Evolutionary conservation across 345 rosid genomes (phyloP), one percentile per base, ranked within the genome.

Genomic region (Salix arbutifolia): DNA sequence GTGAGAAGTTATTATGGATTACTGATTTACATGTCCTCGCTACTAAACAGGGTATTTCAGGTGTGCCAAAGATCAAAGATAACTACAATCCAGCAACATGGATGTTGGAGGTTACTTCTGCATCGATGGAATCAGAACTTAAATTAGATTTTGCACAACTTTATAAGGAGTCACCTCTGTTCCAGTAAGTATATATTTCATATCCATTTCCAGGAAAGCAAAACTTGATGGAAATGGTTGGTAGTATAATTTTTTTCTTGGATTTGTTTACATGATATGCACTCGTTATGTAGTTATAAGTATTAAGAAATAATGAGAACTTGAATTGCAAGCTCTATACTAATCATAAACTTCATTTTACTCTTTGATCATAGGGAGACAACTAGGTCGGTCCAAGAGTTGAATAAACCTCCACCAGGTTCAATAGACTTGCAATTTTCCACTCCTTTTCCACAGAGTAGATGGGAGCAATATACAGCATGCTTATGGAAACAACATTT

Each of bases 401-500:
- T 85, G 64, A 89, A 79, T 56, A 67, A 44, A 25, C 87, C 84
- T 6, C 69, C 74, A 37, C 81, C 77, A 12, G 80, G 74, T 52
- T 77, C 84, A 38, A 62, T 78, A 52, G 84, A 81, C 16, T 50
- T 83, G 65, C 64, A 66, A 44, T 87, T 83, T 26, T 77, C 86
- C 18, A 77, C 76, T 0, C 77, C 76, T 8, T 89, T 81, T 76
- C 77, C 87, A 33, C 88, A 80, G 72, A 81, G 72, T 62, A 25
- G 76, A 19, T 82, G 85, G 88, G 85, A 65, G 65, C 96, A 88
- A 67, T 83, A 89, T 80, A 83, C 73, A 62, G 79, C 87, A 60
- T 91, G 95, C 70, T 77, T 88, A 1, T 89, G 95, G 93, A 91
- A 89, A 76, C 93, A 85, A 35, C 69, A 84, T 30, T 71, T 82